These are phyloP conservation scores for Aegilops umbellulata DNA, from an alignment of 176 grass and related monocot species.

Conservation along the genomic window DNA sequence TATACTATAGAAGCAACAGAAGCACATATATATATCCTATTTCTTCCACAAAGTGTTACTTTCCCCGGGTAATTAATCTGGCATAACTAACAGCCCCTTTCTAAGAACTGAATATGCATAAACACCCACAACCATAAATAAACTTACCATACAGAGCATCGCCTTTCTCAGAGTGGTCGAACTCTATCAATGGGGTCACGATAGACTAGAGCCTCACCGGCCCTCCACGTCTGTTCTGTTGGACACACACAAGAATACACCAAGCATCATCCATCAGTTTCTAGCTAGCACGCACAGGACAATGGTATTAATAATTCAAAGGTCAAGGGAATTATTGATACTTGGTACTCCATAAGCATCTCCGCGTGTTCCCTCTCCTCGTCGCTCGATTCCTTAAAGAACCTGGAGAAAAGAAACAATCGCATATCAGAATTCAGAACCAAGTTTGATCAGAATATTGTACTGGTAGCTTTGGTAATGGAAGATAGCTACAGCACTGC, in stretches of 20 bases:
- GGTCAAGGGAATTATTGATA: neutral
- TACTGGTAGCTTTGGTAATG: neutral
- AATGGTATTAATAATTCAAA: neutral
- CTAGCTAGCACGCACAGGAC: neutral
- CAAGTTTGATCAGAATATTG: neutral
- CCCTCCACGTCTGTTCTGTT: conserved; percentile 63
- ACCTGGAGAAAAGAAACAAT: conserved; percentile 30
- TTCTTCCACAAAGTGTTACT: too few species aligned
- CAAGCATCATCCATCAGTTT: neutral
- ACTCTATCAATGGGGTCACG: conserved; percentile 40
- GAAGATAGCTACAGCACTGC: neutral
- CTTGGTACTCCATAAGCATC: conserved; percentile 89
- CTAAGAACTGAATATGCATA: too few species aligned
- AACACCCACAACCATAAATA: too few species aligned
- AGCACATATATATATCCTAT: too few species aligned
- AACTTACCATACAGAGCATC: too few species aligned
- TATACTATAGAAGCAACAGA: too few species aligned
- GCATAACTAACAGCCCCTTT: too few species aligned
- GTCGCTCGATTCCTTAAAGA: conserved; percentile 86
- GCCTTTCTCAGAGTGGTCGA: too few species aligned
- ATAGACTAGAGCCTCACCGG: conserved; percentile 28
- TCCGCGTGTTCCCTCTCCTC: conserved; percentile 78
- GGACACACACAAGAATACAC: neutral
- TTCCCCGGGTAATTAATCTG: too few species aligned
- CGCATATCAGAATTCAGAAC: neutral